Percentiles rank a stretch among this genome's conserved stretches.
These are phyloP conservation scores for Cucurbitaria berberidis DNA, from an alignment of 2,329 filamentous ascomycete species.

Conservation along the genomic window DNA sequence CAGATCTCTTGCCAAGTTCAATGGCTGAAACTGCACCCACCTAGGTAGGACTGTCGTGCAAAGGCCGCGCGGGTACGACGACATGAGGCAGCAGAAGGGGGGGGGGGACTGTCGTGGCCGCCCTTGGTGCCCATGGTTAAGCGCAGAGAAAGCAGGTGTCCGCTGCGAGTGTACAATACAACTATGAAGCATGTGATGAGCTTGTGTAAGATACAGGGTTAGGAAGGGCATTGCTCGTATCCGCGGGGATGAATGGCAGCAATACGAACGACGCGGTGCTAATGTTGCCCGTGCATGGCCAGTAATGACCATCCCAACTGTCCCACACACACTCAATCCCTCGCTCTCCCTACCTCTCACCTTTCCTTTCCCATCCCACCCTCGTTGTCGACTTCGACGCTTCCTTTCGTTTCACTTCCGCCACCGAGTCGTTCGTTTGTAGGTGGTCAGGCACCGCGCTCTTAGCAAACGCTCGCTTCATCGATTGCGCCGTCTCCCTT, in stretches of 20 bases:
- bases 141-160: background rate
- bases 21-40: too few species aligned
- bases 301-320: slow-evolving; percentile 43
- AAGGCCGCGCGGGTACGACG: slow-evolving; percentile 17
- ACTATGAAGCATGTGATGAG: background rate
- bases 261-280: slow-evolving; percentile 28
- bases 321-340: too few species aligned
- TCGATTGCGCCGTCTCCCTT: slow-evolving; percentile 9
- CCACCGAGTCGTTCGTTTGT: slow-evolving; percentile 7
- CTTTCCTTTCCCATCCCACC: slow-evolving; percentile 25
- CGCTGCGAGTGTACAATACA: background rate
- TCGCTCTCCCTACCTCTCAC: slow-evolving; percentile 14
- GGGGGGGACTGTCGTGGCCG: background rate
- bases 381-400: slow-evolving; percentile 27
- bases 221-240: background rate
- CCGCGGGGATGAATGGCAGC: background rate
- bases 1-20: background rate
- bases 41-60: slow-evolving; percentile 19
- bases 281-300: slow-evolving; percentile 29
- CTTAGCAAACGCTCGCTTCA: slow-evolving; percentile 7
- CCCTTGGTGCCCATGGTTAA: background rate
- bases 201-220: background rate
- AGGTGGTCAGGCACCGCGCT: background rate
- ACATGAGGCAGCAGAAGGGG: slow-evolving; percentile 1
- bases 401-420: slow-evolving; percentile 21